These are phyloP conservation scores for Hansfordia pulvinata DNA, from an alignment of 2,329 filamentous ascomycete species.

Conservation along the genomic window DNA sequence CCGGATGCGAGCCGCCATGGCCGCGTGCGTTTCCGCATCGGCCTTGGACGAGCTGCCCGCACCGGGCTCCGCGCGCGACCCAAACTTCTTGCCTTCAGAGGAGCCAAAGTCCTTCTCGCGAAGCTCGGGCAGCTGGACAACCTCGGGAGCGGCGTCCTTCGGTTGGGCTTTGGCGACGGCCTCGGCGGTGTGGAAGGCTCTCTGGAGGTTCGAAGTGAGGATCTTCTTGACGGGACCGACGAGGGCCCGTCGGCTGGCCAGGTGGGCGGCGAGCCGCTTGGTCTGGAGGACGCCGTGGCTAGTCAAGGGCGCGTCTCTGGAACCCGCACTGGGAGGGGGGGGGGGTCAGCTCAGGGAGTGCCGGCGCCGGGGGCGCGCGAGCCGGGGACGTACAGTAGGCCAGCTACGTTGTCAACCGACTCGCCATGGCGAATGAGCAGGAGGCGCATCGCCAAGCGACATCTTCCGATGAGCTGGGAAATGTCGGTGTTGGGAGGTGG, in stretches of 20 bases:
- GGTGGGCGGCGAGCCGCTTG: constrained; percentile 52
- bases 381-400: constrained; percentile 46
- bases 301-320: constrained; percentile 68
- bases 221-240: constrained; percentile 39
- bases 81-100: constrained; percentile 52
- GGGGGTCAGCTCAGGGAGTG: constrained; percentile 8
- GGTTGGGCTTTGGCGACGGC: constrained; percentile 45
- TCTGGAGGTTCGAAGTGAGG: constrained; percentile 66
- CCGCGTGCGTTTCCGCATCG: constrained; percentile 53
- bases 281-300: constrained; percentile 72
- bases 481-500: too few relatives aligned
- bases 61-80: constrained; percentile 15
- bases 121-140: constrained; percentile 33
- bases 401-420: constrained; percentile 77
- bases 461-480: too few relatives aligned
- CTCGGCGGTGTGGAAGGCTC: constrained; percentile 59
- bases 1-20: constrained; percentile 51
- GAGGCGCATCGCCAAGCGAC: constrained; percentile 30
- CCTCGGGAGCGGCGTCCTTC: constrained; percentile 10
- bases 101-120: constrained; percentile 65
- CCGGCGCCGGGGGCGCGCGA: constrained; percentile 4
- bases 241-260: constrained; percentile 23
- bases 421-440: constrained; percentile 80
- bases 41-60: constrained; percentile 15
- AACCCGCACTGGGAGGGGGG: constrained; percentile 48